Evolutionary conservation across 805 yeast species (phyloP).

Genomic region (Metschnikowia baotianmanensis): DNA sequence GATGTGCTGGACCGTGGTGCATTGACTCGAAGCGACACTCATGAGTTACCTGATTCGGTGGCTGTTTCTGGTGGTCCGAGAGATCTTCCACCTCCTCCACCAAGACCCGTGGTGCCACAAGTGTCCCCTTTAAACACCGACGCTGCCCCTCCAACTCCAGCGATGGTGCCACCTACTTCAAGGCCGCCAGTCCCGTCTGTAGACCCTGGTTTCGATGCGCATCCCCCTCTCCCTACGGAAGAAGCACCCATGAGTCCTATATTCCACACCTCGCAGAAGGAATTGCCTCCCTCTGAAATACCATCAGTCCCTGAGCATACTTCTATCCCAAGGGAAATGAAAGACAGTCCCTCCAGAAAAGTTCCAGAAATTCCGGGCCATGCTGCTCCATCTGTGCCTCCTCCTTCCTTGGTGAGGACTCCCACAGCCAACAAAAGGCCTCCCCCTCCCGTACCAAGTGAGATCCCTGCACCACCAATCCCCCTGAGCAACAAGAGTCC

Average conservation of each 20-base stretch:
- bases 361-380: not conserved
- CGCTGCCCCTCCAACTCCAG: not conserved
- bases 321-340: not conserved
- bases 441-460: constrained; percentile 12
- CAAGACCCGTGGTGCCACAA: too few relatives aligned
- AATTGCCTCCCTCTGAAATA: not conserved
- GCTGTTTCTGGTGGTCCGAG: too few relatives aligned
- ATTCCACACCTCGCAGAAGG: constrained; percentile 2
- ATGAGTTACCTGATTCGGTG: not conserved
- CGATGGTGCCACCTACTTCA: constrained; percentile 14
- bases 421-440: constrained; percentile 11
- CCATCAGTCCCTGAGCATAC: constrained; percentile 13
- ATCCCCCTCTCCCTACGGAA: constrained; percentile 18
- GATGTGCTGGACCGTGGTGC: constrained; percentile 34
- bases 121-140: too few relatives aligned
- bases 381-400: constrained; percentile 2
- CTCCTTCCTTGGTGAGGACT: not conserved
- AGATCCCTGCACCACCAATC: not conserved
- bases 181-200: constrained; percentile 16
- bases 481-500: not conserved
- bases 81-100: constrained; percentile 12
- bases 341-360: not conserved
- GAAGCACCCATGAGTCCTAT: constrained; percentile 12
- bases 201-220: not conserved
- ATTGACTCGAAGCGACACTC: not conserved